These are phyloP conservation scores for Cenchrus purpureus DNA, from an alignment of 176 grass and related monocot species.

Conservation along the genomic window DNA sequence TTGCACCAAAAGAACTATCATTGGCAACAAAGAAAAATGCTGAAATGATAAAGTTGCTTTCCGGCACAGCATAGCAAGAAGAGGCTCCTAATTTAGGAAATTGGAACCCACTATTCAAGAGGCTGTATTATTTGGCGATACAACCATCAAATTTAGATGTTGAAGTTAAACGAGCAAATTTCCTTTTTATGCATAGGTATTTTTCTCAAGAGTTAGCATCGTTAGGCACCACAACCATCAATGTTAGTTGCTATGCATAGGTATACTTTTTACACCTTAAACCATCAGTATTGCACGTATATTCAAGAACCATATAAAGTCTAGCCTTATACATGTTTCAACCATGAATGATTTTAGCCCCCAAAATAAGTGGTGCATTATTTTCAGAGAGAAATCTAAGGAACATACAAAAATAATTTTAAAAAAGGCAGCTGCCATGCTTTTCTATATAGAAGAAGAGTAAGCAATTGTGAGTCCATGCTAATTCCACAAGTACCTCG, in stretches of 20 bases:
- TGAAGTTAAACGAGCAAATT: background rate
- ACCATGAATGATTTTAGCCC: background rate
- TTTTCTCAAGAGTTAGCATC: conserved; percentile 20
- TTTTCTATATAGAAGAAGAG: conserved; percentile 18
- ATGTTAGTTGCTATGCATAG: background rate
- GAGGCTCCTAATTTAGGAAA: background rate
- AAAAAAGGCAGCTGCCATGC: conserved; percentile 6
- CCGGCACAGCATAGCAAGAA: background rate
- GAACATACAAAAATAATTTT: background rate
- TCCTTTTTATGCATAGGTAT: background rate
- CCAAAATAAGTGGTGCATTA: background rate
- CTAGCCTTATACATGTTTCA: conserved; percentile 13
- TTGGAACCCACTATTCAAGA: background rate
- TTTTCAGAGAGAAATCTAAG: conserved; percentile 8
- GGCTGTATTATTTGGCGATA: background rate
- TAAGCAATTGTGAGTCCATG: conserved; percentile 19
- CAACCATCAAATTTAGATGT: background rate
- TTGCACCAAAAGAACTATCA: conserved; percentile 15
- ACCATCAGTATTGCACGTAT: background rate
- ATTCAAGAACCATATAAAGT: background rate
- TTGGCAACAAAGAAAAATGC: background rate
- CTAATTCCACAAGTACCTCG: conserved; percentile 64
- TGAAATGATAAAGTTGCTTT: background rate
- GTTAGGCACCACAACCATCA: background rate
- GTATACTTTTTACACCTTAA: conserved; percentile 5